Conservation (phyloP, 1,284 basidiomycete species). For the Tetrapyrgos nigripes region DNA sequence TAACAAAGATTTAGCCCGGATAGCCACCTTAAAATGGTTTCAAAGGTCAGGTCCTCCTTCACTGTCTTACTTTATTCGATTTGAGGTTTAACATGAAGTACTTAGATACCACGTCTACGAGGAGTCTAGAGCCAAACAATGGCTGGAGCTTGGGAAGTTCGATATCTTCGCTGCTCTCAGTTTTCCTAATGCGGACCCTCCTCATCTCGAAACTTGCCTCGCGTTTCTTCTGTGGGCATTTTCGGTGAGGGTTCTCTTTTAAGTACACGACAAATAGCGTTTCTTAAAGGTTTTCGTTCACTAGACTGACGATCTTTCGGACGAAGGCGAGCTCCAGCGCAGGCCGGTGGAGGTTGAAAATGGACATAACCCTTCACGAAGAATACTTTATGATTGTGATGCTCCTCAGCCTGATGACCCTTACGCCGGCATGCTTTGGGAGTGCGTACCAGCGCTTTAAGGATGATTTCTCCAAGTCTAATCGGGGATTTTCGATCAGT, state of each 20-base stretch:
- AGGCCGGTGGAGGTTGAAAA: slow-evolving; percentile 45
- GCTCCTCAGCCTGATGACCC: background rate
- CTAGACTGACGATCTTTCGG: slow-evolving; percentile 50
- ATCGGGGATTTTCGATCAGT: background rate
- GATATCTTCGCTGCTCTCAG: slow-evolving; percentile 49
- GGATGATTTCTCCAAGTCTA: background rate
- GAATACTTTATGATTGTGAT: slow-evolving; percentile 1
- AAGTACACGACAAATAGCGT: background rate
- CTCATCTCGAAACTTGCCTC: slow-evolving; percentile 48
- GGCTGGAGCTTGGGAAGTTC: slow-evolving; percentile 31
- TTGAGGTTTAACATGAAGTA: background rate
- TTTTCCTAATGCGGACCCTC: slow-evolving; percentile 48
- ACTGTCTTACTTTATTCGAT: background rate
- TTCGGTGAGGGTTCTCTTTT: slow-evolving; percentile 35
- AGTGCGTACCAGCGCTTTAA: background rate
- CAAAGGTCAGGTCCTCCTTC: background rate
- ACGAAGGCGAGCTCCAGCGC: slow-evolving; percentile 47
- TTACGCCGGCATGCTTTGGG: slow-evolving; percentile 3
- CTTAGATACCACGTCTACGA: slow-evolving; percentile 39
- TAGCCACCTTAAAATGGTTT: background rate
- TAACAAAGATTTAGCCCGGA: slow-evolving; percentile 4
- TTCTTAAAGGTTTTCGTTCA: no score
- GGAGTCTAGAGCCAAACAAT: slow-evolving; percentile 36
- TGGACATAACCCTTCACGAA: slow-evolving; percentile 42
- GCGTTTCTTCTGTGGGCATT: slow-evolving; percentile 55